A percentile compares a stretch with the other conserved stretches of the same genome.
These are phyloP conservation scores for Dactylonectria estremocensis DNA, from an alignment of 2,329 filamentous ascomycete genomes.

Conservation along the genomic window DNA sequence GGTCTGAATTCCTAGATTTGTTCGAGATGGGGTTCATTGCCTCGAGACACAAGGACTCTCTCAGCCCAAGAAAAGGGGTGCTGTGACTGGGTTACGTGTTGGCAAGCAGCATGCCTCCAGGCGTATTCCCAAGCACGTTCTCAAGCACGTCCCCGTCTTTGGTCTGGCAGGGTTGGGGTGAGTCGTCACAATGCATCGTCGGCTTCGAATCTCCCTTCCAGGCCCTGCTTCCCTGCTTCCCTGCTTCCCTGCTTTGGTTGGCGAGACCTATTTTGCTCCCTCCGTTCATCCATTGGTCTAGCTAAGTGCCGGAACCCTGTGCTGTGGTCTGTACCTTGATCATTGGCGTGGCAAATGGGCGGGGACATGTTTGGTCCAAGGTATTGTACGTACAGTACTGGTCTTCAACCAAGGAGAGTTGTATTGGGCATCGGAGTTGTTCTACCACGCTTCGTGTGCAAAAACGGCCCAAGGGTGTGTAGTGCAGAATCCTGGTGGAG, in stretches of 20 bases:
- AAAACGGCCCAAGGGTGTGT: not conserved
- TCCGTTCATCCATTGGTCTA: not conserved
- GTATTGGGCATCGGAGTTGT: not conserved
- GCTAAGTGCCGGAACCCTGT: not conserved
- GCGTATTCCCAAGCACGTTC: not conserved
- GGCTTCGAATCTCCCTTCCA: not conserved
- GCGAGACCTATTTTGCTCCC: not conserved
- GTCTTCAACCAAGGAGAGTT: not conserved
- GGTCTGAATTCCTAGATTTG: conserved; percentile 11
- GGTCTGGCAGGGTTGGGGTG: not conserved
- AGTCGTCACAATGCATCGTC: not conserved
- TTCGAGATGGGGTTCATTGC: conserved; percentile 8
- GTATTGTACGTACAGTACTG: not conserved
- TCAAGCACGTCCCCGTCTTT: not conserved
- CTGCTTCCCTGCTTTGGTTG: not conserved
- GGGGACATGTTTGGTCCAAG: not conserved
- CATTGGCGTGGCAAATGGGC: not conserved
- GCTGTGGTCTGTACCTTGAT: not conserved
- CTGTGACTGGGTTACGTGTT: not conserved
- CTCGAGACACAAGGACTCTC: conserved; percentile 12
- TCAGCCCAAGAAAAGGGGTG: conserved; percentile 5
- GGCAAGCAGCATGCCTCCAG: not conserved
- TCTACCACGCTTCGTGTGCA: not conserved
- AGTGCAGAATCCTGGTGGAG: not conserved
- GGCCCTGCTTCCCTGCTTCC: not conserved